These are phyloP conservation scores for Luffa acutangula DNA, from an alignment of 306 rosid species.

Conservation along the genomic window DNA sequence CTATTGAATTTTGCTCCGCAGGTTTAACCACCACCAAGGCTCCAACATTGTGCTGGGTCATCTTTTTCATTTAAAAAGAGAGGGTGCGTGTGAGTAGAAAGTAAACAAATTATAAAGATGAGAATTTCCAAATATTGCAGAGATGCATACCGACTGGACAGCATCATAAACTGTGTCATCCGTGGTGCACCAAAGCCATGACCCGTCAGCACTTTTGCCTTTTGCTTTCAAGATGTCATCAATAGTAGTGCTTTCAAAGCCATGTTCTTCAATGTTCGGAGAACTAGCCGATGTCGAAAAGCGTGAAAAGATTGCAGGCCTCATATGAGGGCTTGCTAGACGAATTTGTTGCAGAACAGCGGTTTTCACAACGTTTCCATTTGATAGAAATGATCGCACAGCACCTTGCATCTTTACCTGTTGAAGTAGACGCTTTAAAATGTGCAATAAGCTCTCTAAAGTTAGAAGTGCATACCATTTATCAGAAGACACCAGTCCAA, in stretches of 20 bases:
- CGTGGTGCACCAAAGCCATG: constrained; percentile 99
- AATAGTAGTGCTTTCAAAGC: constrained; percentile 93
- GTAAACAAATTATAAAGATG: not conserved
- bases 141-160: constrained; percentile 79
- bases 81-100: not conserved
- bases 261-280: constrained; percentile 79
- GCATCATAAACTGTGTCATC: constrained; percentile 91
- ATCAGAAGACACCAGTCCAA: not conserved
- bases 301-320: constrained; percentile 52
- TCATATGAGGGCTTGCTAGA: constrained; percentile 60
- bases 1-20: constrained; percentile 51
- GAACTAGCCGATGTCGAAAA: constrained; percentile 48
- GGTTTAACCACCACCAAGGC: constrained; percentile 95
- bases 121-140: not conserved
- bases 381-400: constrained; percentile 40
- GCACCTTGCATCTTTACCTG: constrained; percentile 79
- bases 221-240: constrained; percentile 60
- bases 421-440: constrained; percentile 6
- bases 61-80: constrained; percentile 21
- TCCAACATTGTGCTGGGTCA: constrained; percentile 97
- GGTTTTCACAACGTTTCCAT: constrained; percentile 52
- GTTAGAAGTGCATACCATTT: not conserved
- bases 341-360: constrained; percentile 72
- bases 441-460: not conserved
- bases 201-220: constrained; percentile 91